Evolutionary conservation across 441 rosid genomes (phyloP), one percentile per base, ranked within the genome.

Genomic region (Metrosideros polymorpha): DNA sequence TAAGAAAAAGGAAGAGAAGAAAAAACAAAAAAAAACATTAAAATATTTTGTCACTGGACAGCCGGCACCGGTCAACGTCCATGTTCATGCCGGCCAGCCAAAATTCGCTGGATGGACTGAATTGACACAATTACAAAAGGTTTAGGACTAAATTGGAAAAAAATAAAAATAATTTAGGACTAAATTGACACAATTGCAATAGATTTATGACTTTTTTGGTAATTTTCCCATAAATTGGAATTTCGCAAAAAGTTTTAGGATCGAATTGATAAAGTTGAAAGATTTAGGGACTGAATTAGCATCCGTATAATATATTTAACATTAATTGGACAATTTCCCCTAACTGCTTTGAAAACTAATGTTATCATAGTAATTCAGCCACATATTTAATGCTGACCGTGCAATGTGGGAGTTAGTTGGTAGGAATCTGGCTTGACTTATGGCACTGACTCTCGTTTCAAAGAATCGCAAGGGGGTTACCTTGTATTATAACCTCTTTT

Each of bases 201-300:
- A n/a, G n/a, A n/a, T n/a, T n/a, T n/a, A n/a, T n/a, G n/a, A n/a
- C n/a, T n/a, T n/a, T n/a, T n/a, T n/a, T n/a, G n/a, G n/a, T n/a
- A n/a, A n/a, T n/a, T n/a, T n/a, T n/a, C n/a, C n/a, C n/a, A n/a
- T n/a, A n/a, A n/a, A n/a, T n/a, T n/a, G n/a, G n/a, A n/a, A n/a
- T n/a, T n/a, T n/a, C n/a, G n/a, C n/a, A n/a, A n/a, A 57, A n/a
- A 57, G 1, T 1, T 57, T 13, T 6, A 57, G 0, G 1, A 57
- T 1, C 13, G 13, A n/a, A 12, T 6, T 13, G 0, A 0, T 0
- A 32, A 63, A 18, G 0, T 63, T 4, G 9, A 0, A 35, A 66
- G 0, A 1, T 19, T 66, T 19, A 35, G 1, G 1, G 7, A 0
- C 0, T 1, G 3, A 3, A 19, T 19, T 5, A 0, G 0, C 0